Base-by-base conservation (phyloP, 1,284 basidiomycete species). In the Tylopilus sp. region DNA sequence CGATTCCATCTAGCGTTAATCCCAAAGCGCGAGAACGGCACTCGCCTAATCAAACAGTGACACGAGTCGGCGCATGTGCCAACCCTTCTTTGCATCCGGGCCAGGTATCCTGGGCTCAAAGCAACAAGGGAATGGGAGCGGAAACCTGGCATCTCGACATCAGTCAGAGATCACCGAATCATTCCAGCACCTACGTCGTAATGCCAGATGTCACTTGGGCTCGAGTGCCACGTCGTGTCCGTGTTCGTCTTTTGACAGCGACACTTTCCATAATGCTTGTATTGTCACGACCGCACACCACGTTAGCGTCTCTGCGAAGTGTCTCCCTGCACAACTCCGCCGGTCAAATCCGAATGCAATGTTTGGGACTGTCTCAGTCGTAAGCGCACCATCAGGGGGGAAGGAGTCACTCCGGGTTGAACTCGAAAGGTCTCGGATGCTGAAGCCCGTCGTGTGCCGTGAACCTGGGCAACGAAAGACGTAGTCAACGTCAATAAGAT, bases 311-410 rank as follows among this genome's bases (percentile, higher is more conserved):
- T 57, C 46, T 4, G 45, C 57, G 47, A 55, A 58, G 48, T 55
- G 39, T 38, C 34, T 43, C 29, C 55, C 48, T 16, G 40, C 55
- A 16, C 60, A 58, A 16, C 31, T 42, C 15, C 53, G 48, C 16
- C 59, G 51, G n/a, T 59, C 59, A 29, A 52, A 57, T 15, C 59
- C 59, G 11, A 51, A 63, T 5, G 34, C 45, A 4, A 57, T 41
- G 23, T 45, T 19, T 15, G 46, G 31, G 5, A 48, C 40, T 12
- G 42, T 44, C 16, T 56, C 55, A 19, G 37, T 34, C 9, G 45
- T 59, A 23, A 63, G 50, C 4, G 45, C 44, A 1, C 60, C 60
- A 12, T 60, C 46, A 1, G 31, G 4, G 12, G 48, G n/a, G 35
- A 40, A 63, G 46, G 33, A 63, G 56, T 23, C 56, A 49, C 26